phyloP scores from a whole-genome alignment of 192 early-diverging fungal species.

The Backusella psychrophila region DNA sequence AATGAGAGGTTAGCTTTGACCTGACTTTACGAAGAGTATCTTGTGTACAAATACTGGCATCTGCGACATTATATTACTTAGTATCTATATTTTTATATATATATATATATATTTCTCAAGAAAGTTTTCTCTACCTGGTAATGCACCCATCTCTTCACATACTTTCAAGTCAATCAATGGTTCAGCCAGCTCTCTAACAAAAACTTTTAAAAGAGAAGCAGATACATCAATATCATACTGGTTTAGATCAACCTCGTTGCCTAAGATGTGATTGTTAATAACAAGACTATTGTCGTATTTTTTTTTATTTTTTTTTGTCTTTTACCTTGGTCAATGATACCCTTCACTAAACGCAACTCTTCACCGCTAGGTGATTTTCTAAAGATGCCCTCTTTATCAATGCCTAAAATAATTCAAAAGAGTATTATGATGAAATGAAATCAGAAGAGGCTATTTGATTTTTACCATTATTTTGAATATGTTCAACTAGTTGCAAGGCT shows the following conservation, averaged over 20 bases:
- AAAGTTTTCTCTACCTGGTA: slow-evolving; percentile 19
- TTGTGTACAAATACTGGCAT: slow-evolving; percentile 10
- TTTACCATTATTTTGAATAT: slow-evolving; percentile 63
- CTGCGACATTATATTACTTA: neutral
- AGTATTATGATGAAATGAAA: neutral
- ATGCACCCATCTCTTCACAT: slow-evolving; percentile 49
- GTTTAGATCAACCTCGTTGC: slow-evolving; percentile 54
- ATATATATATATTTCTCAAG: neutral
- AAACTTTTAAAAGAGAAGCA: slow-evolving; percentile 80
- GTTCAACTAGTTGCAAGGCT: slow-evolving; percentile 68
- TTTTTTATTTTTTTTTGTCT: neutral
- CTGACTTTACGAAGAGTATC: slow-evolving; percentile 22
- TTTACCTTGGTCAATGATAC: slow-evolving; percentile 51
- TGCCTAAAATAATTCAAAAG: slow-evolving; percentile 40
- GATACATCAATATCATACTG: slow-evolving; percentile 79
- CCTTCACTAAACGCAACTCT: slow-evolving; percentile 64
- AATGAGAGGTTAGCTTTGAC: slow-evolving; percentile 30
- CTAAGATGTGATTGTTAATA: slow-evolving; percentile 15
- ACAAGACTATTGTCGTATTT: neutral
- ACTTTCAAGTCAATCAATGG: slow-evolving; percentile 66
- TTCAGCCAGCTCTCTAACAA: slow-evolving; percentile 77
- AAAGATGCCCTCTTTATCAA: slow-evolving; percentile 83
- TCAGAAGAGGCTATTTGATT: neutral
- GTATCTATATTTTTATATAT: no score
- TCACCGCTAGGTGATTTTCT: slow-evolving; percentile 75